phyloP scores from a whole-genome alignment of 2,329 filamentous ascomycete genomes.

The Colletotrichum acutatum region DNA sequence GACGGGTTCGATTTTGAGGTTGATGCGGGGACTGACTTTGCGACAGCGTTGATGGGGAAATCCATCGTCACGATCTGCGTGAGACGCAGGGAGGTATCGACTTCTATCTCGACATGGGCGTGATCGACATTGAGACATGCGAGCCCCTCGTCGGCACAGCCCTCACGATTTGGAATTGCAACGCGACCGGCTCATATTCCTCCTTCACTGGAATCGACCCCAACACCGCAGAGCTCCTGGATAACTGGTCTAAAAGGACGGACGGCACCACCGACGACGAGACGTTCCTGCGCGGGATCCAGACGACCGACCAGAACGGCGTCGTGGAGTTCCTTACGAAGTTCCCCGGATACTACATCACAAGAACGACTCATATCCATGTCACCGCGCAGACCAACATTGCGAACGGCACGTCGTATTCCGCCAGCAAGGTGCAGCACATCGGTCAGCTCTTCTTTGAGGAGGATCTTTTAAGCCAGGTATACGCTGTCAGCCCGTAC shows the following conservation, averaged over 20 bases:
- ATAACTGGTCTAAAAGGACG: neutral
- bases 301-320: conserved; percentile 53
- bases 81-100: conserved; percentile 13
- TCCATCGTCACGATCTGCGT: conserved; percentile 20
- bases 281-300: conserved; percentile 50
- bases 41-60: conserved; percentile 17
- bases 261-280: conserved; percentile 39
- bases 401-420: no score
- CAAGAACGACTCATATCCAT: no score
- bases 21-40: no score
- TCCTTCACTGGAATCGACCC: conserved; percentile 19
- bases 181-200: conserved; percentile 24
- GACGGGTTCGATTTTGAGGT: no score
- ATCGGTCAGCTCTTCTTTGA: conserved; percentile 2
- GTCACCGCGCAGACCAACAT: no score
- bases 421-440: no score
- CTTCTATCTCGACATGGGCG: conserved; percentile 24
- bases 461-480: neutral
- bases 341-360: no score
- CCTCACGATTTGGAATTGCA: conserved; percentile 16
- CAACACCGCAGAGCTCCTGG: conserved; percentile 1
- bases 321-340: conserved; percentile 54
- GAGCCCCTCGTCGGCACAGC: conserved; percentile 18
- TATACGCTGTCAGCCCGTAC: conserved; percentile 8
- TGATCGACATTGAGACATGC: conserved; percentile 31